Conservation (phyloP, 179 eudicot species). For the Amaranthus tricolor region DNA sequence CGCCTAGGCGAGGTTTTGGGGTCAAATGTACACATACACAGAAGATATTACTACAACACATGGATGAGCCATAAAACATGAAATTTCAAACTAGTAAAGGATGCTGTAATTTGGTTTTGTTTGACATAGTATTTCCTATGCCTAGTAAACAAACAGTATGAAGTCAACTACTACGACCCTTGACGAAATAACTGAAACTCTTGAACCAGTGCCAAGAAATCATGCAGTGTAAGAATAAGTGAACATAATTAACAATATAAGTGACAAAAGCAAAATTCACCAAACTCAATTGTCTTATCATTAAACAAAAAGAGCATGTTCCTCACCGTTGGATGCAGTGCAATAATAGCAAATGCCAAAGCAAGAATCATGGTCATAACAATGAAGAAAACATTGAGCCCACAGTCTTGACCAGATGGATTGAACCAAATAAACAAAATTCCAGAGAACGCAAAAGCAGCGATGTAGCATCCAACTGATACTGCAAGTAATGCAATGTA, state of each 20-base stretch:
- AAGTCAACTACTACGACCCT: neutral
- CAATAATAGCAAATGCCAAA: slow-evolving; percentile 73
- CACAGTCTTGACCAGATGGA: slow-evolving; percentile 92
- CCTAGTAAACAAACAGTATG: neutral
- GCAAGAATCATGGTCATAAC: slow-evolving; percentile 89
- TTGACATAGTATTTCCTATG: neutral
- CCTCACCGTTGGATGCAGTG: slow-evolving; percentile 84
- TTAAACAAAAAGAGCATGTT: neutral
- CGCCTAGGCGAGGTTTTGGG: too few relatives aligned
- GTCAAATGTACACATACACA: too few relatives aligned
- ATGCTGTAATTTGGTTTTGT: too few relatives aligned
- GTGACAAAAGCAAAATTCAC: neutral
- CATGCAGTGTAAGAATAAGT: neutral
- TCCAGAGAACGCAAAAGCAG: slow-evolving; percentile 68
- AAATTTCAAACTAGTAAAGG: too few relatives aligned
- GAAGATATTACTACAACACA: too few relatives aligned
- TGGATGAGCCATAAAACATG: too few relatives aligned
- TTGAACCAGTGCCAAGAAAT: neutral
- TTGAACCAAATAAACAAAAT: slow-evolving; percentile 89
- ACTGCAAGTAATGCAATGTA: slow-evolving; percentile 83
- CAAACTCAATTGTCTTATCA: neutral
- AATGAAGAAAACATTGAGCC: slow-evolving; percentile 86
- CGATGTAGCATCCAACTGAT: slow-evolving; percentile 74
- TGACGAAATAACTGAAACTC: neutral
- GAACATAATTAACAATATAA: neutral